phyloP scores from a whole-genome alignment of 495 filamentous ascomycete genomes.

The Penicillium egyptiacum region DNA sequence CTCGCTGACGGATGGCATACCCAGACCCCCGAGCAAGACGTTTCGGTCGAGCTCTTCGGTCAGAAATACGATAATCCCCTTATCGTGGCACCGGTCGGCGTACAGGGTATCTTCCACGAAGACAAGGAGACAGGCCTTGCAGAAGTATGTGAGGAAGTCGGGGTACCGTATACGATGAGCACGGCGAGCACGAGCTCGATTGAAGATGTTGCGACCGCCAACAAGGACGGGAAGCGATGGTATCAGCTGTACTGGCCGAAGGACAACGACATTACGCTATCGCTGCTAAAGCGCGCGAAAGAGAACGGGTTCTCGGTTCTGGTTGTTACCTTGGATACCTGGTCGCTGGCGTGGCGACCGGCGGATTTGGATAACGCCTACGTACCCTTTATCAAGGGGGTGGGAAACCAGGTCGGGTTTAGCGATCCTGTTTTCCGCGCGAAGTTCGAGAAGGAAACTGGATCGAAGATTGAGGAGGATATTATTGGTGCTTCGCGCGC shows the following conservation, averaged over 20 bases:
- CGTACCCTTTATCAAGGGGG: slow-evolving; percentile 47
- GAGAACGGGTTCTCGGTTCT: slow-evolving; percentile 48
- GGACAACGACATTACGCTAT: slow-evolving; percentile 58
- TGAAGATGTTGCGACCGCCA: slow-evolving; percentile 53
- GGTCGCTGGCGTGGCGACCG: slow-evolving; percentile 55
- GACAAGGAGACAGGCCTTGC: slow-evolving; percentile 56
- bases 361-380: slow-evolving; percentile 64
- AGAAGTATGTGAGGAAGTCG: slow-evolving; percentile 51
- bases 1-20: slow-evolving; percentile 5
- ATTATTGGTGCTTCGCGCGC: slow-evolving; percentile 42
- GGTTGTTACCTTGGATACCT: slow-evolving; percentile 47
- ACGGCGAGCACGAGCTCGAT: slow-evolving; percentile 55
- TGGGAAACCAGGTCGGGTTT: slow-evolving; percentile 47
- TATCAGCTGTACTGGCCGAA: slow-evolving; percentile 72
- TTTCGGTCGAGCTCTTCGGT: slow-evolving; percentile 58
- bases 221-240: slow-evolving; percentile 47
- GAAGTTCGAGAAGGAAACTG: slow-evolving; percentile 50
- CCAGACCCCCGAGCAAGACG: slow-evolving; percentile 47
- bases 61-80: slow-evolving; percentile 51
- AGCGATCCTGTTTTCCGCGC: slow-evolving; percentile 63
- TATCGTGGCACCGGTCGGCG: slow-evolving; percentile 60
- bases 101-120: slow-evolving; percentile 57
- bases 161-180: slow-evolving; percentile 56
- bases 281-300: slow-evolving; percentile 62
- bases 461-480: slow-evolving; percentile 50